phyloP scores from a whole-genome alignment of 805 yeast genomes.

The Candida xiaguanensis region DNA sequence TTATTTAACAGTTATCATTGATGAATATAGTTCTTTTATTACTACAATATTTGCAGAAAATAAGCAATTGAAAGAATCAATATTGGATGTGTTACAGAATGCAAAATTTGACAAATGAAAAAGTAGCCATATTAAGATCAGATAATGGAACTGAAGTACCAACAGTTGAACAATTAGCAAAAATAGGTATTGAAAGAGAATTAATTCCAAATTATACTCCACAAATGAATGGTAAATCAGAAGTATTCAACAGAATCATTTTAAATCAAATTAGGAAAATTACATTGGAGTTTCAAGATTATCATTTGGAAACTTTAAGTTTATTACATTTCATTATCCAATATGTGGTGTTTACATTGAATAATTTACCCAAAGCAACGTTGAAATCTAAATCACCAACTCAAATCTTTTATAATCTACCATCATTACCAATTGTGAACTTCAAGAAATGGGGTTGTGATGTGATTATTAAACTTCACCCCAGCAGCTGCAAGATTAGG shows the following conservation, averaged over 20 bases:
- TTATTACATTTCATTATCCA: background rate
- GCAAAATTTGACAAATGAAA: constrained; percentile 36
- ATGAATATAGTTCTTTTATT: too few species aligned
- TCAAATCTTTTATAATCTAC: background rate
- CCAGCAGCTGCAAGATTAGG: background rate
- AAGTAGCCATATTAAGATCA: constrained; percentile 26
- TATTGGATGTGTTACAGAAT: background rate
- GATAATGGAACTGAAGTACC: constrained; percentile 1
- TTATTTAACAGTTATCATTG: background rate
- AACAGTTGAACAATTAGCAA: background rate
- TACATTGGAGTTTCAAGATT: background rate
- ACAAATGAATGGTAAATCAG: background rate
- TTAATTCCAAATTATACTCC: background rate
- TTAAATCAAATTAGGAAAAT: background rate
- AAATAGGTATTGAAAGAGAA: background rate
- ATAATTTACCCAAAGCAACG: background rate
- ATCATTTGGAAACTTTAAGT: background rate
- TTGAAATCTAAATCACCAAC: background rate
- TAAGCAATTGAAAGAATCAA: background rate
- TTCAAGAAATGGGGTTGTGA: background rate
- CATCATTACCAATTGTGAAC: background rate
- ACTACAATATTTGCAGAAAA: background rate
- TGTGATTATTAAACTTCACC: background rate
- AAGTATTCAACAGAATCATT: background rate
- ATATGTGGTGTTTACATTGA: background rate